Percentiles rank a stretch among this genome's conserved stretches.
Conservation (phyloP, 768 basidiomycete species). For the Rhodotorula graminis region DNA sequence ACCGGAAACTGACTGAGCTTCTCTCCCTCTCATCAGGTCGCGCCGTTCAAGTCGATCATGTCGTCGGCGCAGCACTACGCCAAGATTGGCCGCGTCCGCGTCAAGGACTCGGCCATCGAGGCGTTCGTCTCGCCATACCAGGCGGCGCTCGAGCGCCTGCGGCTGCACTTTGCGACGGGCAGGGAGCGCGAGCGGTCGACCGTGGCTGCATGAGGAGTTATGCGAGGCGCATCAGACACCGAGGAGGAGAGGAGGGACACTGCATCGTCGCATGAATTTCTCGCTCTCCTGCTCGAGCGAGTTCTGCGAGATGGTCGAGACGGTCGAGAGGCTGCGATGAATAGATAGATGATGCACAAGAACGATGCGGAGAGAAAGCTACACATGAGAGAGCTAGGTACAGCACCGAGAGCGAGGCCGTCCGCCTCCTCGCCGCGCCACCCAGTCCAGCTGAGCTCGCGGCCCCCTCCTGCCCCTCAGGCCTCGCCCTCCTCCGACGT, state of each 20-base stretch:
- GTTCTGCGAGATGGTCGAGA: no score
- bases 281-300: no score
- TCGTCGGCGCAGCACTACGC: constrained; percentile 65
- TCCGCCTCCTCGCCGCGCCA: no score
- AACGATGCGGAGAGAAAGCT: neutral
- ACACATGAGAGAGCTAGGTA: neutral
- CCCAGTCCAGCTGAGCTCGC: neutral
- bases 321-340: no score
- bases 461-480: neutral
- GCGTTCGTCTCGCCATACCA: constrained; percentile 62
- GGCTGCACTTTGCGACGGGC: constrained; percentile 13
- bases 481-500: neutral
- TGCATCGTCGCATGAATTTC: neutral
- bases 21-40: constrained; percentile 56
- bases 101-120: constrained; percentile 60
- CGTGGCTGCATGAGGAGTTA: neutral
- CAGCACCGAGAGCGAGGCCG: no score
- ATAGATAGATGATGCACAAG: no score
- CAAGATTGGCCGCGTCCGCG: constrained; percentile 63
- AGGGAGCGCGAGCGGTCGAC: neutral
- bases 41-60: constrained; percentile 80
- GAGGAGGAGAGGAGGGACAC: no score
- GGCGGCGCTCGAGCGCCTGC: constrained; percentile 38
- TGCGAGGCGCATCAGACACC: no score
- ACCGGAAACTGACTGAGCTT: neutral